phyloP scores from a whole-genome alignment of 2,329 filamentous ascomycete species.

The Sclerotinia subarctica region DNA sequence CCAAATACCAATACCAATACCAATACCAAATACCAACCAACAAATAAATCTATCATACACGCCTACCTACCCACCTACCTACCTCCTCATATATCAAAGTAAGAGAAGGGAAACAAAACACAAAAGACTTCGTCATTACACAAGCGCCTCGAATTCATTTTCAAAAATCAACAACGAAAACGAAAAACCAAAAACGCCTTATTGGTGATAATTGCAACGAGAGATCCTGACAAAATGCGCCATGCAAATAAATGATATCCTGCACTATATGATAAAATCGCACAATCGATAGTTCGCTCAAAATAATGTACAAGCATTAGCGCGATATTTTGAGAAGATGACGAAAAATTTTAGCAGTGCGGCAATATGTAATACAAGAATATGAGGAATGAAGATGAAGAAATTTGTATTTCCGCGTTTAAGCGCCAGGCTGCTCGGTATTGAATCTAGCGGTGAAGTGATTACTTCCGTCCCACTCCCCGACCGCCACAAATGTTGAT shows the following conservation, averaged over 20 bases:
- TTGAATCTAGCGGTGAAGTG: constrained; percentile 4
- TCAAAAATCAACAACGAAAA: background rate
- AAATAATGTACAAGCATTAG: constrained; percentile 10
- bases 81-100: background rate
- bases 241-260: background rate
- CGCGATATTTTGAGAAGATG: background rate
- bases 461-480: background rate
- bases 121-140: background rate
- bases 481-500: background rate
- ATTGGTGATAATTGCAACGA: background rate
- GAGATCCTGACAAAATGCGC: background rate
- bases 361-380: constrained; percentile 16
- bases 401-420: background rate
- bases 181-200: background rate
- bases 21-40: background rate
- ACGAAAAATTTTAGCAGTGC: background rate
- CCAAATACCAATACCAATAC: background rate
- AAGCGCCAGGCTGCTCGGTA: background rate
- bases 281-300: background rate
- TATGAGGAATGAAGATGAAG: background rate
- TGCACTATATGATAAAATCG: background rate
- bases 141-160: background rate
- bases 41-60: background rate
- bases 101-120: background rate
- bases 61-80: background rate